Evolutionary conservation across 192 early-diverging fungal species (phyloP).

Genomic region (Lunasporangiospora selenospora): DNA sequence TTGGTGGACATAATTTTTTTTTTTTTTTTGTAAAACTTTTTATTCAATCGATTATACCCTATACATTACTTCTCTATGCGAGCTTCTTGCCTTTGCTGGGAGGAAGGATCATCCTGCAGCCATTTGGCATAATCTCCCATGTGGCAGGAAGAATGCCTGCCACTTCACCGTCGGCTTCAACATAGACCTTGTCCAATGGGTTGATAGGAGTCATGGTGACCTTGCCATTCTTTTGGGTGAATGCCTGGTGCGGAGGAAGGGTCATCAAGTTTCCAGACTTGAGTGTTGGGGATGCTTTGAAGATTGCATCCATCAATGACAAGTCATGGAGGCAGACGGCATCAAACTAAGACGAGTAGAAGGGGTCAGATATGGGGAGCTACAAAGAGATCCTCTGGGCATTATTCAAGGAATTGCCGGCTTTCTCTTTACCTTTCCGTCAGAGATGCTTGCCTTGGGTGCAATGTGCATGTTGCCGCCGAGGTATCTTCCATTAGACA

Average conservation of each 20-base stretch:
- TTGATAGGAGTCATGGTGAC: conserved; percentile 28
- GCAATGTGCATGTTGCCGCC: conserved; percentile 46
- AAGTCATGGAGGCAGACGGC: conserved; percentile 33
- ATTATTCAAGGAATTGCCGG: too few species aligned
- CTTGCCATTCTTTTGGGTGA: conserved; percentile 13
- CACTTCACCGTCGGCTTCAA: conserved; percentile 38
- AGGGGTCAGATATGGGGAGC: too few species aligned
- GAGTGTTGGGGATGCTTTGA: conserved; percentile 26
- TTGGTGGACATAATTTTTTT: conserved; percentile 84
- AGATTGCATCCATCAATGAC: conserved; percentile 15
- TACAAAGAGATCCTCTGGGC: neutral
- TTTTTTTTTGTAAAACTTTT: neutral
- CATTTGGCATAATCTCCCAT: conserved; percentile 25
- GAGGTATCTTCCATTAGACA: conserved; percentile 27
- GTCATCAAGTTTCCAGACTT: conserved; percentile 32
- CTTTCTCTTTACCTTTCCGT: conserved; percentile 16
- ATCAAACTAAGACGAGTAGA: conserved; percentile 23
- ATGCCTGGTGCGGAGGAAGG: conserved; percentile 24
- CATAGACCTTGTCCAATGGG: conserved; percentile 8
- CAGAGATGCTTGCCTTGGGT: conserved; percentile 24
- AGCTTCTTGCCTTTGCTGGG: neutral
- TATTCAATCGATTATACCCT: neutral
- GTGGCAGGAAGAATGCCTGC: conserved; percentile 35
- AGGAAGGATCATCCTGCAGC: conserved; percentile 31
- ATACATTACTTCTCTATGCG: neutral